phyloP scores from a whole-genome alignment of 2,329 filamentous ascomycete genomes.

The Leptographium procerum region DNA sequence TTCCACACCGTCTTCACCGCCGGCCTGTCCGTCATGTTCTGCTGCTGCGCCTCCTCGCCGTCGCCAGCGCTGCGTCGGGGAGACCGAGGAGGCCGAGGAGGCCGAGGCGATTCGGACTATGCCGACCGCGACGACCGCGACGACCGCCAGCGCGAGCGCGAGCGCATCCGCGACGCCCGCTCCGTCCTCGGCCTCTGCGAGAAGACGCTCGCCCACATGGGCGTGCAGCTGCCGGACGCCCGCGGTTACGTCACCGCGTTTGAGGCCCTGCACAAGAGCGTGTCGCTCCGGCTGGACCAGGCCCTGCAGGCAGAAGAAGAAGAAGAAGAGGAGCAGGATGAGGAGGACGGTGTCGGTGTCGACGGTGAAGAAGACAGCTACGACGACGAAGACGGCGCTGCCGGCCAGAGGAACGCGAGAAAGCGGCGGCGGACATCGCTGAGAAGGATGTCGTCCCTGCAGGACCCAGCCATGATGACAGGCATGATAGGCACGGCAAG shows the following conservation, averaged over 20 bases:
- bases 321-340: neutral
- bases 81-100: no score
- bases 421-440: neutral
- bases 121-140: neutral
- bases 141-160: neutral
- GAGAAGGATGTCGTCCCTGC: neutral
- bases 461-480: neutral
- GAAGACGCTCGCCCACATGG: slow-evolving; percentile 1
- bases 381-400: no score
- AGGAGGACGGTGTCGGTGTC: no score
- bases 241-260: slow-evolving; percentile 1
- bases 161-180: neutral
- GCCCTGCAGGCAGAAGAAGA: neutral
- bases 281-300: neutral
- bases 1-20: slow-evolving; percentile 31
- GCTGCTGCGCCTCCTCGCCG: slow-evolving; percentile 1
- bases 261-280: slow-evolving; percentile 1
- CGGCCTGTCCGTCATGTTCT: slow-evolving; percentile 2
- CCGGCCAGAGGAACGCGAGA: neutral
- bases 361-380: neutral
- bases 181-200: neutral
- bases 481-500: neutral
- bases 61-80: neutral
- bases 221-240: slow-evolving; percentile 2
- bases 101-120: neutral